A percentile compares a stretch with the other conserved stretches of the same genome.
Evolutionary conservation across 306 rosid genomes (phyloP).

Genomic region (Cicer cuneatum): DNA sequence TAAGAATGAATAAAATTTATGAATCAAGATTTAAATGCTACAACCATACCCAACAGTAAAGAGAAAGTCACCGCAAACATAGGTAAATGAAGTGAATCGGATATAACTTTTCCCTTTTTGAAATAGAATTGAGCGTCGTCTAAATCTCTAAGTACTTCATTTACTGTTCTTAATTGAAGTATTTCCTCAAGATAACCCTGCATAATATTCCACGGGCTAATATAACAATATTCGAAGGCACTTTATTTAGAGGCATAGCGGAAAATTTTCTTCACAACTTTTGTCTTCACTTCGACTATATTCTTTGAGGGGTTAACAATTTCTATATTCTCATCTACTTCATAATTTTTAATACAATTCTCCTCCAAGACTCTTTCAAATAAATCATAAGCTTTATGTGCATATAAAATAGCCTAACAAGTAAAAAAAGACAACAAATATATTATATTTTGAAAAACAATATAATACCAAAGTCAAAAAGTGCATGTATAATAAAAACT

Average conservation of each 20-base stretch:
- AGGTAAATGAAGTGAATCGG: slow-evolving; percentile 63
- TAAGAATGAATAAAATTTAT: slow-evolving; percentile 31
- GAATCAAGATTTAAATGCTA: neutral
- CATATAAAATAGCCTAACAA: too few species aligned
- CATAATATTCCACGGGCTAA: slow-evolving; percentile 74
- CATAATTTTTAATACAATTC: too few species aligned
- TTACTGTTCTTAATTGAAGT: slow-evolving; percentile 77
- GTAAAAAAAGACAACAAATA: too few species aligned
- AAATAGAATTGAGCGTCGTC: slow-evolving; percentile 70
- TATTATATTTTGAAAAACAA: too few species aligned
- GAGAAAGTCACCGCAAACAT: slow-evolving; percentile 69
- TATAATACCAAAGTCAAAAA: too few species aligned
- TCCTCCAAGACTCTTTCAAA: too few species aligned
- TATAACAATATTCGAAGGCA: slow-evolving; percentile 62
- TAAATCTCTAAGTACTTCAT: slow-evolving; percentile 75
- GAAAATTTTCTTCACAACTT: slow-evolving; percentile 54
- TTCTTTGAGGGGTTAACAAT: too few species aligned
- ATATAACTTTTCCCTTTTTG: slow-evolving; percentile 67
- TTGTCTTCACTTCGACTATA: slow-evolving; percentile 39
- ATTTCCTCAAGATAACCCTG: slow-evolving; percentile 87
- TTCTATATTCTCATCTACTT: too few species aligned
- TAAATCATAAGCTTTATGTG: too few species aligned
- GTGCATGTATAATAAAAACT: too few species aligned
- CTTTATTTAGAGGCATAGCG: slow-evolving; percentile 56
- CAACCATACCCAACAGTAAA: slow-evolving; percentile 41